Conservation (phyloP, 305 asterid genomes). For the Solanum hybrid region DNA sequence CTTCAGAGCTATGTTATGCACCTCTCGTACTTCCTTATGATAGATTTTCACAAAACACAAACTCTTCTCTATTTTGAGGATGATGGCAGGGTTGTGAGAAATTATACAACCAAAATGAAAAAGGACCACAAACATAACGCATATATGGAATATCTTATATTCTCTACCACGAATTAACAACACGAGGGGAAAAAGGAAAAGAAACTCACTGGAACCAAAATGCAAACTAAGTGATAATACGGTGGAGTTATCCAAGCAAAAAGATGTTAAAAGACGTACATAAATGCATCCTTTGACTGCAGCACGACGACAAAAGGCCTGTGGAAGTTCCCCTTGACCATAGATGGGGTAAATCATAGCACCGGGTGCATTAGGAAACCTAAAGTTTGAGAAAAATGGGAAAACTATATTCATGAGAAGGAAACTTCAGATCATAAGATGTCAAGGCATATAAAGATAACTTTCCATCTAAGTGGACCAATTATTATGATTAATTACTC, state of each 20-base stretch:
- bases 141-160: neutral
- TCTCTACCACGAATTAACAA: neutral
- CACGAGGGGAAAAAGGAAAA: neutral
- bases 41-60: neutral
- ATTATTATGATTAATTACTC: neutral
- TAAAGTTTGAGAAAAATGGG: conserved; percentile 8
- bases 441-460: neutral
- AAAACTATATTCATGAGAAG: neutral
- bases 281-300: conserved; percentile 89
- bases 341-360: conserved; percentile 88
- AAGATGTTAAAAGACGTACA: conserved; percentile 28
- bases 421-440: neutral
- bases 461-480: neutral
- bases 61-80: neutral
- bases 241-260: neutral
- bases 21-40: neutral
- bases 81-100: neutral
- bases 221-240: neutral
- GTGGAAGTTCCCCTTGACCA: conserved; percentile 94
- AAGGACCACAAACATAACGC: neutral
- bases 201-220: neutral
- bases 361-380: conserved; percentile 85
- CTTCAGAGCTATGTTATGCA: neutral
- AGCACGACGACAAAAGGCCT: conserved; percentile 98
- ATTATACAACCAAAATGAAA: conserved; percentile 3